phyloP scores from a whole-genome alignment of 164 flowering plant genomes.

The Liquidambar formosana region DNA sequence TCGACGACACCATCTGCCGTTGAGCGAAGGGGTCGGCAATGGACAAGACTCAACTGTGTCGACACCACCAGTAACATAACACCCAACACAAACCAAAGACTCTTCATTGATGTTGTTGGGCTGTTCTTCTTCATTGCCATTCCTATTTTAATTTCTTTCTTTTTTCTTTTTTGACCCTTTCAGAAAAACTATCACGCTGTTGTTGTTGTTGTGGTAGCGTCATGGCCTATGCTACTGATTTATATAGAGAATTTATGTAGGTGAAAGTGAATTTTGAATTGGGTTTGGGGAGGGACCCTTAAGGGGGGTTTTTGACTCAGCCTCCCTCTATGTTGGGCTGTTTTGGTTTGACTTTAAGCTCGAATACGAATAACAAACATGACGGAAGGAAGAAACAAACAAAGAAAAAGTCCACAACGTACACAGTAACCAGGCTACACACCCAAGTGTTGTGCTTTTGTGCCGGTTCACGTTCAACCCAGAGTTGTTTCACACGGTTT shows the following conservation, averaged over 20 bases:
- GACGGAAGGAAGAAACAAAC: not conserved
- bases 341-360: not conserved
- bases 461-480: not conserved
- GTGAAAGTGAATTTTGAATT: too few relatives aligned
- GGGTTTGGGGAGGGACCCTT: too few relatives aligned
- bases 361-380: too few relatives aligned
- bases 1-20: not conserved
- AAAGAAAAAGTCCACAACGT: too few relatives aligned
- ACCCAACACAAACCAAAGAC: conserved; percentile 10
- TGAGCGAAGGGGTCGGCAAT: conserved; percentile 33
- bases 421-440: too few relatives aligned
- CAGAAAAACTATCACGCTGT: too few relatives aligned
- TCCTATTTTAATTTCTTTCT: not conserved
- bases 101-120: not conserved
- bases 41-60: conserved; percentile 5
- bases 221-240: too few relatives aligned
- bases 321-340: not conserved
- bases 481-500: not conserved
- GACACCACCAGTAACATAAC: conserved; percentile 25
- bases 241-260: too few relatives aligned
- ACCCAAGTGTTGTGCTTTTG: not conserved
- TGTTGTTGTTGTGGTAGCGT: too few relatives aligned
- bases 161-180: not conserved
- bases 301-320: too few relatives aligned
- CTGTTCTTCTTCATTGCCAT: conserved; percentile 14